phyloP scores from a whole-genome alignment of 345 rosid species.

The Rhizophora mangle region DNA sequence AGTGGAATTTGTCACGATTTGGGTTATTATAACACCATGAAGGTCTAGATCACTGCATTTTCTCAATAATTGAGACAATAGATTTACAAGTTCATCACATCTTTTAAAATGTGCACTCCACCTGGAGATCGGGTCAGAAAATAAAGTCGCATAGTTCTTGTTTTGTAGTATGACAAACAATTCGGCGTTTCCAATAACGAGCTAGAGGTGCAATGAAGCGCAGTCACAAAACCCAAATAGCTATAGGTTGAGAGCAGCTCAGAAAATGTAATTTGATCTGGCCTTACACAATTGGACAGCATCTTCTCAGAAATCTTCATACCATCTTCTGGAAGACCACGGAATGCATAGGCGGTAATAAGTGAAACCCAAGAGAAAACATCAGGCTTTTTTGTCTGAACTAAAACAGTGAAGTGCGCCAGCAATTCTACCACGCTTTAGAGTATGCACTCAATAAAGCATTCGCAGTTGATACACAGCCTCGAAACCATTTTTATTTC shows the following conservation, averaged over 20 bases:
- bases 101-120: no score
- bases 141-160: no score
- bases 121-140: no score
- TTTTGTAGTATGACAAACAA: no score
- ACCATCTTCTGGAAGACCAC: constrained; percentile 51
- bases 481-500: constrained; percentile 42
- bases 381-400: constrained; percentile 40
- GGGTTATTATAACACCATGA: no score
- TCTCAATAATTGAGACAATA: no score
- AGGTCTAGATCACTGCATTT: no score
- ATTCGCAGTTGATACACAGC: constrained; percentile 45
- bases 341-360: constrained; percentile 58
- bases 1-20: no score
- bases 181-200: neutral
- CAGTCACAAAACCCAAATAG: constrained; percentile 59
- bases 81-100: no score
- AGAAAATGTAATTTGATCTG: constrained; percentile 58
- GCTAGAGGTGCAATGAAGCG: constrained; percentile 48
- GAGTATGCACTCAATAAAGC: constrained; percentile 57
- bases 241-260: constrained; percentile 61
- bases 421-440: constrained; percentile 49
- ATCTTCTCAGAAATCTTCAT: constrained; percentile 40
- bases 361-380: constrained; percentile 65
- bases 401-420: constrained; percentile 49
- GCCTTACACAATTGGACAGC: constrained; percentile 44